A percentile compares a stretch with the other conserved stretches of the same genome.
These are phyloP conservation scores for Hanseniaspora valbyensis DNA, from an alignment of 805 yeast genomes.

Conservation along the genomic window DNA sequence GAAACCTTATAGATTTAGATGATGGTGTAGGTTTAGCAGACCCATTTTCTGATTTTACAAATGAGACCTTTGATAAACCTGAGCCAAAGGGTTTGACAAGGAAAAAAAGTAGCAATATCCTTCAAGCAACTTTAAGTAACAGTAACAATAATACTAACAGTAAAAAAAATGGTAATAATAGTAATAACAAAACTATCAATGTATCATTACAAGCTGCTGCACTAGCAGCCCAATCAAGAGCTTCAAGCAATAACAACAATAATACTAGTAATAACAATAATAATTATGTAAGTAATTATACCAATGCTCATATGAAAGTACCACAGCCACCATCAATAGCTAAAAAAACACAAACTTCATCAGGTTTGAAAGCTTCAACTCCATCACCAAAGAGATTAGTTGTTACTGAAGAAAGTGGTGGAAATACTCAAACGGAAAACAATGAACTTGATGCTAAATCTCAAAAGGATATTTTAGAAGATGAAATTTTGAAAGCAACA, in stretches of 20 bases:
- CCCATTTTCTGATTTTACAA: background rate
- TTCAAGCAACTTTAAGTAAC: slow-evolving; percentile 10
- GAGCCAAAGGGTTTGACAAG: background rate
- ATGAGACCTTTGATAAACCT: background rate
- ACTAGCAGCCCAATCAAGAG: slow-evolving; percentile 1
- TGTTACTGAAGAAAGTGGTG: slow-evolving; percentile 2
- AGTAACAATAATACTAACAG: background rate
- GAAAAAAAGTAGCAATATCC: background rate
- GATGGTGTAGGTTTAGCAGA: background rate
- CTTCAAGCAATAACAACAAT: background rate
- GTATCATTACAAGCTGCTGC: slow-evolving; percentile 11
- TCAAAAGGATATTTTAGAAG: slow-evolving; percentile 20
- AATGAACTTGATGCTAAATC: background rate
- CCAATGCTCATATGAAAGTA: too few relatives aligned
- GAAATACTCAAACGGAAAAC: background rate
- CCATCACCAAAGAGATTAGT: slow-evolving; percentile 14
- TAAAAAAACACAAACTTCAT: background rate
- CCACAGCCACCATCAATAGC: background rate
- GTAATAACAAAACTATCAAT: slow-evolving; percentile 11
- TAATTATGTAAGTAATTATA: too few relatives aligned
- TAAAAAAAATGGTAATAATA: slow-evolving; percentile 6
- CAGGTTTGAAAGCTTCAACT: background rate
- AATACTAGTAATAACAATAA: too few relatives aligned
- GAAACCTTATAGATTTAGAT: background rate
- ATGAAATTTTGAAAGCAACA: slow-evolving; percentile 28